Conservation (phyloP, 805 yeast species). For the Saccharomyces jurei region DNA sequence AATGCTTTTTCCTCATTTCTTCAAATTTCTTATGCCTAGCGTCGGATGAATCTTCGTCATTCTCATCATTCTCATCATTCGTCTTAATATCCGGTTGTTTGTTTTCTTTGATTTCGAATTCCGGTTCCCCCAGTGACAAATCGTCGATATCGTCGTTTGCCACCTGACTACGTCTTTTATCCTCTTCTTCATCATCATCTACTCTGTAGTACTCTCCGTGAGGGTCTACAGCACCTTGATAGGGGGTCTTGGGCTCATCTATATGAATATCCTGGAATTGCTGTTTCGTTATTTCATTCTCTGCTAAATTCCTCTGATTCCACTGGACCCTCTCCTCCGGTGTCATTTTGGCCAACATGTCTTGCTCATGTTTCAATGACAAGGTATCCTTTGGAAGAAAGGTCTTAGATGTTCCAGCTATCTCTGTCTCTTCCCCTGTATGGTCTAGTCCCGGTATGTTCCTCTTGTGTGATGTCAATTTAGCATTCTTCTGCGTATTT, state of each 20-base stretch:
- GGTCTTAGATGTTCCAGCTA: constrained; percentile 2
- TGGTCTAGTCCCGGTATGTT: constrained; percentile 16
- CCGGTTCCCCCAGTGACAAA: constrained; percentile 53
- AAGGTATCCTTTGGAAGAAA: constrained; percentile 28
- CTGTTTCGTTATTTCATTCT: constrained; percentile 57
- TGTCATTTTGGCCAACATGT: constrained; percentile 15
- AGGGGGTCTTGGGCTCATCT: constrained; percentile 94
- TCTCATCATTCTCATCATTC: constrained; percentile 32
- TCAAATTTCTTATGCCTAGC: constrained; percentile 64
- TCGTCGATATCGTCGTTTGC: constrained; percentile 35
- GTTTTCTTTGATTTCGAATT: constrained; percentile 31
- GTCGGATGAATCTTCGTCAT: constrained; percentile 39
- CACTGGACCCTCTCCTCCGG: constrained; percentile 53
- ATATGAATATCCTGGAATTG: constrained; percentile 47
- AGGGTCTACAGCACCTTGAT: constrained; percentile 81
- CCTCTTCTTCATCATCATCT: constrained; percentile 51
- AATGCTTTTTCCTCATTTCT: constrained; percentile 72
- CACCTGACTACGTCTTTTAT: background rate
- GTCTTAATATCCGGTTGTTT: constrained; percentile 24
- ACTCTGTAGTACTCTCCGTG: constrained; percentile 68
- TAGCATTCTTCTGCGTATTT: constrained; percentile 72
- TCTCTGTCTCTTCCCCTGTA: constrained; percentile 8
- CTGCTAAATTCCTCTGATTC: constrained; percentile 74
- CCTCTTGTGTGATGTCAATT: constrained; percentile 32
- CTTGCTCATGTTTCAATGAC: constrained; percentile 23